phyloP scores from a whole-genome alignment of 2,329 filamentous ascomycete species.

The Aspergillus alliaceus region DNA sequence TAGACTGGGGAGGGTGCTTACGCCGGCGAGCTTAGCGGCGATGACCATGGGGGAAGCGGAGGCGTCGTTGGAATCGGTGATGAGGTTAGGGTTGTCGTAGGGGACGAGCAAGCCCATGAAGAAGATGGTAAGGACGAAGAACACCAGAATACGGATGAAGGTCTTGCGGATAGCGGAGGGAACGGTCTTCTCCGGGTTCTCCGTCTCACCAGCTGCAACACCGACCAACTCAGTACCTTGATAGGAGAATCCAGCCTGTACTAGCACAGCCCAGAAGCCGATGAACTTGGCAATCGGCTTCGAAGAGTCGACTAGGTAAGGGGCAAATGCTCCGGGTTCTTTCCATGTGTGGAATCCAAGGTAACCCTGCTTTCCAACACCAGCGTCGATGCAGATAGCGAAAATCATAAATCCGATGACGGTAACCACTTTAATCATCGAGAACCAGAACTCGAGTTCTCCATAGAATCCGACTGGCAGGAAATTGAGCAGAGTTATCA shows the following conservation, averaged over 20 bases:
- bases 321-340: constrained; percentile 67
- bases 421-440: constrained; percentile 69
- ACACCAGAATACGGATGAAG: constrained; percentile 69
- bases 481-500: constrained; percentile 69
- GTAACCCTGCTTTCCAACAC: constrained; percentile 66
- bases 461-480: constrained; percentile 71
- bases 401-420: constrained; percentile 78
- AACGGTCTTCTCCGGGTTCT: constrained; percentile 68
- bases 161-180: constrained; percentile 70
- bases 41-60: constrained; percentile 41
- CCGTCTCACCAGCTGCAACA: constrained; percentile 72
- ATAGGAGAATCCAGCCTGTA: constrained; percentile 40
- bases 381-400: constrained; percentile 71
- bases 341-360: constrained; percentile 73
- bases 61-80: constrained; percentile 25
- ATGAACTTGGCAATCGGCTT: constrained; percentile 62
- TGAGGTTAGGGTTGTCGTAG: constrained; percentile 57
- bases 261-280: constrained; percentile 55
- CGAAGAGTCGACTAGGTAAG: constrained; percentile 60
- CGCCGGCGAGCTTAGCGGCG: constrained; percentile 35
- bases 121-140: constrained; percentile 51
- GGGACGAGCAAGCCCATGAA: constrained; percentile 71
- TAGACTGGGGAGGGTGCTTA: constrained; percentile 34
- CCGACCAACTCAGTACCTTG: constrained; percentile 71
- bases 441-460: constrained; percentile 74